Evolutionary conservation across 2,329 filamentous ascomycete genomes (phyloP), one percentile per base, ranked within the genome.

Genomic region (Colletotrichum tofieldiae): DNA sequence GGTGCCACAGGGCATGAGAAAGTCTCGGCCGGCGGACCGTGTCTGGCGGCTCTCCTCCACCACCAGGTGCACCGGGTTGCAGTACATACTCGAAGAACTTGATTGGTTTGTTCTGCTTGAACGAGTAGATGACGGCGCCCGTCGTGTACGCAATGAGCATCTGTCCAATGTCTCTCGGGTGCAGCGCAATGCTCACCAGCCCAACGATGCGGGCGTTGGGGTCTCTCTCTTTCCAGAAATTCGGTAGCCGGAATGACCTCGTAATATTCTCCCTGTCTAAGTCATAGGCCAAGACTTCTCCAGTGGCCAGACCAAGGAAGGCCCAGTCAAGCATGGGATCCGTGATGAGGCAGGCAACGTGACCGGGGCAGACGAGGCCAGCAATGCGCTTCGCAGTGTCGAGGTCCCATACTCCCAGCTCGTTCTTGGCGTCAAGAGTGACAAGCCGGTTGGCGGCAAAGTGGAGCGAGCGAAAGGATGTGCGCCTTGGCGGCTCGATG

Each of bases 251-350:
- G 81, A 98, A 95, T 0, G 92, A 90, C 18, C 94, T 82, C 6
- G 83, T 83, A 72, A 96, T 84, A 39, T 87, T 86, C 79, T 94
- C 91, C 71, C 95, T 89, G 79, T 98, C 96, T 67, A 99, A 86
- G 80, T 99, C 96, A 80, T 96, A 99, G n/a, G 94, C 94, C 72
- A 96, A 88, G 14, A 98, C 87, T 70, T 98, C 95, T 72, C 96
- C 95, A 78, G 89, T 93, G 75, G 93, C 91, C 74, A 95, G 85
- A 16, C 95, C 96, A 55, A 98, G 85, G 73, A 99, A 93, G 47
- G 93, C 94, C 91, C 97, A 99, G 81, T 99, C 96, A 72, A 99
- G 86, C 84, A 94, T 94, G 0, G 96, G 94, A 80, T 99, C 96
- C 9, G 93, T 95, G 69, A 93, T 87, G 77, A 98, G 80, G 41